phyloP scores from a whole-genome alignment of 768 basidiomycete genomes.

The Macrocybe gigantea region DNA sequence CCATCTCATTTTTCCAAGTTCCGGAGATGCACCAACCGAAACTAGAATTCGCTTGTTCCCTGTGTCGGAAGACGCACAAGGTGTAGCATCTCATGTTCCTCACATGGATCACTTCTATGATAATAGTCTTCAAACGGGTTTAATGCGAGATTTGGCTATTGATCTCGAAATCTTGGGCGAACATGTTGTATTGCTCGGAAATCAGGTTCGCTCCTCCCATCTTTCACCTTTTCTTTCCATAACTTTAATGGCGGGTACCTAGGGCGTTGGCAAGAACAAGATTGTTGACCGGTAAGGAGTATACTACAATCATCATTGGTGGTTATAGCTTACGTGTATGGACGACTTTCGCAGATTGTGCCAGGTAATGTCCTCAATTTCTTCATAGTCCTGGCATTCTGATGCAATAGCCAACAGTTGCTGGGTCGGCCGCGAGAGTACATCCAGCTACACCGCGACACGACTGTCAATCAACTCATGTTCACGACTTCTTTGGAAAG shows the following conservation, averaged over 20 bases:
- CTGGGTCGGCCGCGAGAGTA: conserved; percentile 61
- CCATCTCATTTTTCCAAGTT: not conserved
- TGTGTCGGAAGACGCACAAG: conserved; percentile 41
- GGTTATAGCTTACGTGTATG: conserved; percentile 1
- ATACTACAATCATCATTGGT: not conserved
- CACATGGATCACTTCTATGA: conserved; percentile 70
- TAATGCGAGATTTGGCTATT: conserved; percentile 61
- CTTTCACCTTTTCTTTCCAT: not conserved
- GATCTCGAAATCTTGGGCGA: conserved; percentile 58
- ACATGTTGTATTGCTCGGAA: conserved; percentile 61
- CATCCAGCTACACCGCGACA: conserved; percentile 65
- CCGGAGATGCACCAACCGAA: conserved; percentile 11
- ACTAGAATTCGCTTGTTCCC: conserved; percentile 47
- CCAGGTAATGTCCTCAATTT: conserved; percentile 31
- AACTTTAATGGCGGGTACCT: not conserved
- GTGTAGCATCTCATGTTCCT: conserved; percentile 53
- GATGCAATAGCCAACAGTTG: conserved; percentile 29
- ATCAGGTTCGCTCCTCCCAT: conserved; percentile 39
- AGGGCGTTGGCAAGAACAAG: conserved; percentile 72
- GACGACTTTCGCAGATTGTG: conserved; percentile 33
- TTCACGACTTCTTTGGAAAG: conserved; percentile 56
- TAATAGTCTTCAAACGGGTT: conserved; percentile 59
- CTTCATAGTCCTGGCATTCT: not conserved
- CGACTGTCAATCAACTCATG: conserved; percentile 67
- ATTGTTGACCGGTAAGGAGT: conserved; percentile 50